Evolutionary conservation across 768 basidiomycete species (phyloP), one percentile per base, ranked within the genome.

Genomic region (Cubamyces lactineus): DNA sequence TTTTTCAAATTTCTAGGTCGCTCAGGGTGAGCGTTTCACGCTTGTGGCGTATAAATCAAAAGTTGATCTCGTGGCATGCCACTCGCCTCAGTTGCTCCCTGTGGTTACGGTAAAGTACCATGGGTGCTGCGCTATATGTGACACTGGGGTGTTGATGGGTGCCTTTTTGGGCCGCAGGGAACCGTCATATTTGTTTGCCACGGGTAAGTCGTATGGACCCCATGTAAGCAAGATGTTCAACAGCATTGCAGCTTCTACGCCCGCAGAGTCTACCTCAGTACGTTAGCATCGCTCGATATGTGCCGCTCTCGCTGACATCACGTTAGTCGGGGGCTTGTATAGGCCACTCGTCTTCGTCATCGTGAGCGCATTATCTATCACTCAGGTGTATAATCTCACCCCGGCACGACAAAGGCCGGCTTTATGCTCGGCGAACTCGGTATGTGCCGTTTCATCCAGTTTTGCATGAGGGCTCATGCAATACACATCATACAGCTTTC

Each of bases 261-360:
- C 0, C 61, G 61, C 19, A 21, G 61, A 0, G 48, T 62, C 1
- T 62, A 62, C 30, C 30, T 62, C 19, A 39, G 61, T 62, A 38
- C 21, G 41, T 24, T 4, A 45, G 8, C 6, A 19, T 45, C 12
- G n/a, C 1, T 1, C 8, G 6, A 12, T 17, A 12, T 17, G 3
- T 11, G 9, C 34, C 5, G 9, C 34, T 1, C 11, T 34, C 9
- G 9, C 40, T 49, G 19, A 39, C 12, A 8, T 34, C 41, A 17
- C 13, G 16, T 11, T 19, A 62, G 61, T 62, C 19, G 61, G 61
- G 11, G 50, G 55, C 19, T 42, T 51, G 3, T 62, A 62, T 34
- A 55, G 34, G 3, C 16, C 30, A 12, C 13, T 62, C 1, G 54
- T 62, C 0, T 34, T 15, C n/a, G 21, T 52, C 8, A 49, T 55